Evolutionary conservation across 345 rosid genomes (phyloP), one percentile per base, ranked within the genome.

Genomic region (Rhodamnia argentea): DNA sequence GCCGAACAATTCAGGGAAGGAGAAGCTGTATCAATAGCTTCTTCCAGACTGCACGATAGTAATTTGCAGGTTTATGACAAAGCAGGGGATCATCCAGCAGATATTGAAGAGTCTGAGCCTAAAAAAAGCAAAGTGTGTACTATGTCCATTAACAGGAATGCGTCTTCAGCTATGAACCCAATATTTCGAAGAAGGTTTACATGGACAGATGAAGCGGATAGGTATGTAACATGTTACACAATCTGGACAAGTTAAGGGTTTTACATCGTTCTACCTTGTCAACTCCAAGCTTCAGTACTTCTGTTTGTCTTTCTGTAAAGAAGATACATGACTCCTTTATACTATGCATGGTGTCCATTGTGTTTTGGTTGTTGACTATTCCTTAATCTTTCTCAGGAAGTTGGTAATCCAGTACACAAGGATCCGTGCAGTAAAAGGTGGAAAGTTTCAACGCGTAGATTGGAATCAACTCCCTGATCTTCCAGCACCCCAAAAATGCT

Each of bases 191-290:
- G 87, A 88, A 94, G 97, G 88, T 94, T 92, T 89, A 86, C 75
- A 42, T 96, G 99, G 99, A 95, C 97, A 83, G 99, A 95, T 89
- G 94, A 90, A 88, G 91, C 91, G 0, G 98, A 96, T 89, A 93
- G 95, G 99, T 95, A 90, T 84, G 86, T 37, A 37, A 70, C 47
- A 18, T 70, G 16, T 37, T 70, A 37, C 4, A 18, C 81, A 70
- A 70, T 32, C 75, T 54, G 87, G 23, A 40, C 51, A 52, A 32
- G 78, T 64, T 32, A 20, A 64, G 78, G 44, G 78, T 64, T 64
- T 64, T 20, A 64, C 78, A 64, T 64, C 44, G 5, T 42, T 64
- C 44, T 64, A 32, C 44, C 44, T 32, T 16, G 44, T 64, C 44
- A 32, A 64, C 44, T 32, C 78, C 78, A 70, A 70, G 81, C 2